phyloP scores from a whole-genome alignment of 768 basidiomycete species.

The Termitomyces sp. region DNA sequence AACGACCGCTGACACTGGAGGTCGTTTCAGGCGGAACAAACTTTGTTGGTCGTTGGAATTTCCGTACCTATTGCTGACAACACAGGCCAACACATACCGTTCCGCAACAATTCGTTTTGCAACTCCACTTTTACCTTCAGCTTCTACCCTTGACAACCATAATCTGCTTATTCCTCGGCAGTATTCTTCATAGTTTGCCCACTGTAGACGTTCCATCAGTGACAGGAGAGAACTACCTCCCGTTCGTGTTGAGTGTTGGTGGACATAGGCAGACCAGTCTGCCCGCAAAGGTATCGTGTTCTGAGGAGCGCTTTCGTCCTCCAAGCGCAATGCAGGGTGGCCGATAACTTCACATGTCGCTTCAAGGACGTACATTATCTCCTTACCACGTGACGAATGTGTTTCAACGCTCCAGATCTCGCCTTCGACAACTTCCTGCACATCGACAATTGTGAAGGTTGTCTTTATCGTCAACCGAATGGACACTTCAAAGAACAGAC shows the following conservation, averaged over 20 bases:
- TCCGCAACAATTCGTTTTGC: conserved; percentile 47
- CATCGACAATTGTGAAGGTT: conserved; percentile 34
- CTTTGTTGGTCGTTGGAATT: neutral
- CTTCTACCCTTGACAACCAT: conserved; percentile 46
- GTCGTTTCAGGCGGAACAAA: neutral
- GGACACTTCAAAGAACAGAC: conserved; percentile 59
- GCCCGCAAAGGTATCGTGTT: conserved; percentile 30
- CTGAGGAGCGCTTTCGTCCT: neutral
- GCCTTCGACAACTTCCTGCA: conserved; percentile 42
- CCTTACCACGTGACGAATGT: conserved; percentile 14
- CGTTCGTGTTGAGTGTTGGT: conserved; percentile 12
- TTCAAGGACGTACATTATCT: conserved; percentile 55
- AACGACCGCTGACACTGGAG: conserved; percentile 59
- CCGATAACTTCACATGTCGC: conserved; percentile 73
- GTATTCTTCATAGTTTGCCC: conserved; percentile 72
- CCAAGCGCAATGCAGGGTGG: conserved; percentile 12
- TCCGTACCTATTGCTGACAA: conserved; percentile 63
- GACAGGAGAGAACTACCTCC: conserved; percentile 12
- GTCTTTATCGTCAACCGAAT: conserved; percentile 31
- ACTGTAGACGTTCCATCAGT: conserved; percentile 42
- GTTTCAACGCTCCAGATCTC: conserved; percentile 59
- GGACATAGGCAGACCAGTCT: conserved; percentile 66
- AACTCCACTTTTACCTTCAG: conserved; percentile 34
- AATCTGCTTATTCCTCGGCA: conserved; percentile 57
- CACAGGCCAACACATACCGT: conserved; percentile 62